A percentile compares a stretch with the other conserved stretches of the same genome.
These are phyloP conservation scores for Cercospora canescens DNA, from an alignment of 2,329 filamentous ascomycete genomes.

Conservation along the genomic window DNA sequence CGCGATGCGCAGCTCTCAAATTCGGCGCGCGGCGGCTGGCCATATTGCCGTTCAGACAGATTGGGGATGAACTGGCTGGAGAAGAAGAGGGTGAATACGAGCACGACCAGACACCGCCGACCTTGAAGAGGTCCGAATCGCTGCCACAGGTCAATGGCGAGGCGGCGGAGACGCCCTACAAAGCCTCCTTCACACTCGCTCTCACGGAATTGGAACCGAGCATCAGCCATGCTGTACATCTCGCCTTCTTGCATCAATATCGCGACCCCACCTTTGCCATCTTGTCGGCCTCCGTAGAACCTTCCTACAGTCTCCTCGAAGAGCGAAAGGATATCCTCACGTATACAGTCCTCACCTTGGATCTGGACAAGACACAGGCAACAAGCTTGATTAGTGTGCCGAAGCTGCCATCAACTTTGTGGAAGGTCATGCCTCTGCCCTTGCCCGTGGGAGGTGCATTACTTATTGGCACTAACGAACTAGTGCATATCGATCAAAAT, in stretches of 20 bases:
- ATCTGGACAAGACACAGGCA: slow-evolving; percentile 88
- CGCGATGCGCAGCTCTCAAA: slow-evolving; percentile 89
- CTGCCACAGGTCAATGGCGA: slow-evolving; percentile 38
- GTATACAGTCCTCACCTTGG: slow-evolving; percentile 93
- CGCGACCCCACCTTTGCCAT: slow-evolving; percentile 97
- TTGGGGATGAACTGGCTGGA: slow-evolving; percentile 70
- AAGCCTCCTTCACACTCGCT: slow-evolving; percentile 88
- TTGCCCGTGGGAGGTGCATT: slow-evolving; percentile 86
- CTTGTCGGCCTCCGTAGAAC: slow-evolving; percentile 72
- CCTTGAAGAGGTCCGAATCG: slow-evolving; percentile 26
- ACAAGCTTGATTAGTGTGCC: slow-evolving; percentile 87
- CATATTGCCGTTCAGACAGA: slow-evolving; percentile 87
- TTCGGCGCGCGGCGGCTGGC: slow-evolving; percentile 88
- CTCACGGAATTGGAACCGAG: slow-evolving; percentile 84
- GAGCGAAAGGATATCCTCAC: slow-evolving; percentile 82
- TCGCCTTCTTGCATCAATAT: slow-evolving; percentile 94
- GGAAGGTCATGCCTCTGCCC: slow-evolving; percentile 77
- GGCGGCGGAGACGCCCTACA: slow-evolving; percentile 67
- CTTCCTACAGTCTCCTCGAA: slow-evolving; percentile 70
- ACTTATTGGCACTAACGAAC: slow-evolving; percentile 81
- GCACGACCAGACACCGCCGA: slow-evolving; percentile 54
- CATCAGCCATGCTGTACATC: slow-evolving; percentile 83
- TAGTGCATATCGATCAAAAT: slow-evolving; percentile 94
- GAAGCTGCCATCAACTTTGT: slow-evolving; percentile 83
- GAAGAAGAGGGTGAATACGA: slow-evolving; percentile 78